Evolutionary conservation across 192 early-diverging fungal species (phyloP), one percentile per base, ranked within the genome.

Genomic region (Backusella sp.): DNA sequence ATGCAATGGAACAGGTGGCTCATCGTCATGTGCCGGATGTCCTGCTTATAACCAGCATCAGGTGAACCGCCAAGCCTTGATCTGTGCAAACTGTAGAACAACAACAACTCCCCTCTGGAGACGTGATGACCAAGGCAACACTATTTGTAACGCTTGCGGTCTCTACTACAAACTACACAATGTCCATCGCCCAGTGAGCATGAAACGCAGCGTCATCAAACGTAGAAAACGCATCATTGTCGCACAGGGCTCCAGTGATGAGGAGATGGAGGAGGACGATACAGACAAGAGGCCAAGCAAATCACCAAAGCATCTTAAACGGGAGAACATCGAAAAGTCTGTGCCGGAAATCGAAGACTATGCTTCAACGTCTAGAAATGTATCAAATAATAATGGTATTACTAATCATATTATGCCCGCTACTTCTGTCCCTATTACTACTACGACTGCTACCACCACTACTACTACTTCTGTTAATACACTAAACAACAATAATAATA

Each of bases 121-220:
- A 15, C 78, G 94, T 44, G 91, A 93, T 69, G 91, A 90, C 49
- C 78, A 85, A 34, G 91, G 91, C 62, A 88, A 92, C 74, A 90
- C 92, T 6, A 92, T 94, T 35, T 95, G 94, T 76, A 95, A 95
- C 72, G 94, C 94, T 6, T 95, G 94, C 76, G 97, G 97, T 3
- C 84, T 98, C 52, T 96, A 98, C 80, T 96, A 86, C 76, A 94
- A 93, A 76, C 88, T 96, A 36, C 94, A 98, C 84, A 90, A 89
- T 76, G 87, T 89, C 23, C 85, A 92, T 46, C 88, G 96, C 23
- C 96, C 96, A 28, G 86, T 93, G 3, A 91, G 88, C 17, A 92
- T 95, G 93, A 93, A 92, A 81, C 81, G 90, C 34, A 79, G 86
- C 4, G 88, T 92, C 14, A 95, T 95, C 75, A 94, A 92, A 79